phyloP scores from a whole-genome alignment of 805 yeast genomes.

The Candida takata region DNA sequence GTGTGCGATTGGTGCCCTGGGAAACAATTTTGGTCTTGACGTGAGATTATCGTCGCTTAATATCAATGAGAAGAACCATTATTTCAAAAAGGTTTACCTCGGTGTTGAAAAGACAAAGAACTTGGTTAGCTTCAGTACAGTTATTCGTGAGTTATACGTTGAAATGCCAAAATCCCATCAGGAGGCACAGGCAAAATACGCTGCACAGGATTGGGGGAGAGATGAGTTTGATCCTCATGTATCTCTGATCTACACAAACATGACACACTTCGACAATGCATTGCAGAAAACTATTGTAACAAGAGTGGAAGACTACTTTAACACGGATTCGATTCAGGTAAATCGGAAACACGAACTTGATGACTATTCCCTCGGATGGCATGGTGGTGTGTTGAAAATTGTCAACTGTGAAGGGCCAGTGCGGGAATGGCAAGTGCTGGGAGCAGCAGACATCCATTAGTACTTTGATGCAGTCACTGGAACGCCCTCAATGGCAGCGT shows the following conservation, averaged over 20 bases:
- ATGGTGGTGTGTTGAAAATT: constrained; percentile 51
- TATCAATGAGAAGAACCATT: constrained; percentile 13
- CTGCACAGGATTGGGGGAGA: constrained; percentile 51
- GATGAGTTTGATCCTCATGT: constrained; percentile 65
- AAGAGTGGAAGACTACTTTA: constrained; percentile 59
- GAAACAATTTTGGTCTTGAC: constrained; percentile 7
- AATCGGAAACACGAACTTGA: constrained; percentile 18
- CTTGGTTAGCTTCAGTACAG: constrained; percentile 31
- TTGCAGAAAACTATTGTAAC: constrained; percentile 55
- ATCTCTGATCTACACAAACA: constrained; percentile 59
- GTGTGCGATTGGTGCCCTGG: constrained; percentile 50
- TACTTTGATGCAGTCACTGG: constrained; percentile 22
- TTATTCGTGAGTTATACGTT: constrained; percentile 52
- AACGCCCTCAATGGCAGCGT: constrained; percentile 67
- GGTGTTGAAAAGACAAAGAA: constrained; percentile 14
- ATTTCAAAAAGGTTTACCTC: constrained; percentile 21
- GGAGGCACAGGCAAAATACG: constrained; percentile 28
- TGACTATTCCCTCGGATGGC: constrained; percentile 45
- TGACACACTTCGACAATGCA: constrained; percentile 62
- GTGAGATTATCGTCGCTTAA: constrained; percentile 13
- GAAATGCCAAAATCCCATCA: constrained; percentile 30
- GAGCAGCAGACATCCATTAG: constrained; percentile 32
- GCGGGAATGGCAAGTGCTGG: constrained; percentile 60
- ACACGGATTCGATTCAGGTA: constrained; percentile 18
- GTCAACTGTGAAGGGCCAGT: constrained; percentile 70